Evolutionary conservation across 2,329 filamentous ascomycete species (phyloP), one percentile per base, ranked within the genome.

Genomic region (Chaetomium olivaceum): DNA sequence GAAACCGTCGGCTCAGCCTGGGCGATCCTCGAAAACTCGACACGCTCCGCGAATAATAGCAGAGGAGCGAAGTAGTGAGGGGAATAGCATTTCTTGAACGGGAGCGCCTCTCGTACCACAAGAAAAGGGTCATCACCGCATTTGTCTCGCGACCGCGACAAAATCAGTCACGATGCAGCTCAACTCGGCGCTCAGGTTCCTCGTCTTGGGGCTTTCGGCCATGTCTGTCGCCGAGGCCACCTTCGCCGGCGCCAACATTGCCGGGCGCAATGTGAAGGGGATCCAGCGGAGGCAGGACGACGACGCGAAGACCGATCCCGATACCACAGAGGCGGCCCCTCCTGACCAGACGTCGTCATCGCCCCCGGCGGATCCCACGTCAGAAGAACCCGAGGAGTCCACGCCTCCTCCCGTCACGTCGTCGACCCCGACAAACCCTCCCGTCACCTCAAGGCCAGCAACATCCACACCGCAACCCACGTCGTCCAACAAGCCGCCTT

Each of bases 171-270:
- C 60, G 63, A 87, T 87, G 85, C 81, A 81, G 73, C 75, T 80
- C 31, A 76, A 76, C 62, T 79, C 79, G 64, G 70, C 82, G 58
- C 66, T 84, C 39, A 77, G 81, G 71, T 73, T 85, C 66, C 74
- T 86, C 64, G 72, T 85, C 68, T 75, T 84, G 70, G 82, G 81
- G 52, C 76, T 86, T 60, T 82, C 82, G 52, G 73, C 83, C 65
- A 68, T 80, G 62, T 78, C 77, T 55, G 76, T 82, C 46, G 80
- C 80, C 54, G 81, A 85, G 71, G 83, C 77, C 62, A 73, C 76
- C 36, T 74, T 76, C 67, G 65, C 77, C 43, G 71, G 76, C 65
- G 65, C 70, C 48, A 68, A 72, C 61, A 48, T 75, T n/a, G 64
- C 70, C 23, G 73, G 68, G 33, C 70, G 69, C 25, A 71, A 73